Percentiles rank a stretch among this genome's conserved stretches.
phyloP scores from a whole-genome alignment of 148 eudicot genomes.

The Silene uniflora region DNA sequence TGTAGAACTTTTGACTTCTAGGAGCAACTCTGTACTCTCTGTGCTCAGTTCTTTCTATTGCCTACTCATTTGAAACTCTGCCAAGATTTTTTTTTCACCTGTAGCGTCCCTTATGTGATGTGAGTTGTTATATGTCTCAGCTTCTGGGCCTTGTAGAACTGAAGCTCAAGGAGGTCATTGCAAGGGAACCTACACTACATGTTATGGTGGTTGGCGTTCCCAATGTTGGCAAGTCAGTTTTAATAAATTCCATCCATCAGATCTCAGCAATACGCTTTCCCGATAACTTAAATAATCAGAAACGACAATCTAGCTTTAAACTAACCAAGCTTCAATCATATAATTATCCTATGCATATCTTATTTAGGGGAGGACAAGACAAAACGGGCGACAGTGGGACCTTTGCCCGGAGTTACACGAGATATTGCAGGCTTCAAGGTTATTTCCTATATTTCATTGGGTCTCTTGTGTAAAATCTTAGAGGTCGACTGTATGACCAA shows the following conservation, averaged over 20 bases:
- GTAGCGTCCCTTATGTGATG: conserved; percentile 21
- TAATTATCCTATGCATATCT: conserved; percentile 29
- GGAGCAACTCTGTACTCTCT: background rate
- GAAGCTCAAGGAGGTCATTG: conserved; percentile 79
- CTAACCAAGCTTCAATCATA: conserved; percentile 4
- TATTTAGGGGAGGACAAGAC: conserved; percentile 71
- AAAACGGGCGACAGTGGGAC: conserved; percentile 92
- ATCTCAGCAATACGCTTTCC: conserved; percentile 80
- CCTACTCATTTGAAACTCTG: background rate
- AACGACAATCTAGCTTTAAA: background rate
- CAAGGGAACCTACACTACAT: conserved; percentile 84
- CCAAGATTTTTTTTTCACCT: background rate
- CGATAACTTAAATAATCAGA: conserved; percentile 38
- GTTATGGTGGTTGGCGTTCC: conserved; percentile 99
- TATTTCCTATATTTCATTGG: background rate
- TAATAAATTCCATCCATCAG: conserved; percentile 81
- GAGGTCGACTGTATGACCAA: background rate
- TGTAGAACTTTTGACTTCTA: background rate
- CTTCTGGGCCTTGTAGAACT: conserved; percentile 83
- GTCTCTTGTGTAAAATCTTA: background rate
- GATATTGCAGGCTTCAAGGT: conserved; percentile 99
- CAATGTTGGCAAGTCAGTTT: conserved; percentile 93
- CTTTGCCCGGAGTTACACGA: conserved; percentile 98
- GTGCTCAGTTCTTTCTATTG: background rate
- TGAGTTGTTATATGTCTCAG: conserved; percentile 33